These are phyloP conservation scores for Aspergillus carlsbadensis DNA, from an alignment of 495 filamentous ascomycete genomes.

Conservation along the genomic window DNA sequence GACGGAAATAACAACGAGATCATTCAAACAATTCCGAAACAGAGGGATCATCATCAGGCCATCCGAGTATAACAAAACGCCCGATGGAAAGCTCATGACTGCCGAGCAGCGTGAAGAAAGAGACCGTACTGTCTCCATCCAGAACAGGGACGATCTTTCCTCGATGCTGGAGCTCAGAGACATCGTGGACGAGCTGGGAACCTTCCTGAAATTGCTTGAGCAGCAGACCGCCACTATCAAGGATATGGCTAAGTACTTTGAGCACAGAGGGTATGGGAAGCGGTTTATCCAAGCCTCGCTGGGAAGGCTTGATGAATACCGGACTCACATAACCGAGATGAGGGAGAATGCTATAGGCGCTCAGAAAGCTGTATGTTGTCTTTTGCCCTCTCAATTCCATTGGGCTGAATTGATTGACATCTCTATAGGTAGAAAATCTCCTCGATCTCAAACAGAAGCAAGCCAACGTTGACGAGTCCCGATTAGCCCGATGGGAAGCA, in stretches of 20 bases:
- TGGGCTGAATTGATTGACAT: not conserved
- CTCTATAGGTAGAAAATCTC: conserved; percentile 57
- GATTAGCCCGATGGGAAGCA: conserved; percentile 61
- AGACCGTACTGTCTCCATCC: conserved; percentile 49
- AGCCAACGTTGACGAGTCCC: conserved; percentile 66
- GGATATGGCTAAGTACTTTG: conserved; percentile 47
- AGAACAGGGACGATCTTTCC: conserved; percentile 63
- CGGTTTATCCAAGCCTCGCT: conserved; percentile 52
- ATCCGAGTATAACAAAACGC: conserved; percentile 47
- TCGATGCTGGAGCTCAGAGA: conserved; percentile 64
- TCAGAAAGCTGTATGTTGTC: conserved; percentile 36
- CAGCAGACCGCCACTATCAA: conserved; percentile 53
- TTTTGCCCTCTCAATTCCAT: not conserved
- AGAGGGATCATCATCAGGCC: conserved; percentile 43
- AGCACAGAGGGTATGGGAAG: conserved; percentile 30
- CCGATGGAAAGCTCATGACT: conserved; percentile 43
- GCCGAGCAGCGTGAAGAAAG: conserved; percentile 45
- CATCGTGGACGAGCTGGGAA: conserved; percentile 64
- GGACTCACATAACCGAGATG: conserved; percentile 58
- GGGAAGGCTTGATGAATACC: conserved; percentile 54
- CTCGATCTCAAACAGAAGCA: conserved; percentile 69
- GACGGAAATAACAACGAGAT: conserved; percentile 63
- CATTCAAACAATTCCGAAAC: conserved; percentile 63
- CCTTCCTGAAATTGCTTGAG: conserved; percentile 56
- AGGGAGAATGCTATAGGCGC: conserved; percentile 45